Conservation (phyloP, 768 basidiomycete genomes). For the Tricholomella constricta region DNA sequence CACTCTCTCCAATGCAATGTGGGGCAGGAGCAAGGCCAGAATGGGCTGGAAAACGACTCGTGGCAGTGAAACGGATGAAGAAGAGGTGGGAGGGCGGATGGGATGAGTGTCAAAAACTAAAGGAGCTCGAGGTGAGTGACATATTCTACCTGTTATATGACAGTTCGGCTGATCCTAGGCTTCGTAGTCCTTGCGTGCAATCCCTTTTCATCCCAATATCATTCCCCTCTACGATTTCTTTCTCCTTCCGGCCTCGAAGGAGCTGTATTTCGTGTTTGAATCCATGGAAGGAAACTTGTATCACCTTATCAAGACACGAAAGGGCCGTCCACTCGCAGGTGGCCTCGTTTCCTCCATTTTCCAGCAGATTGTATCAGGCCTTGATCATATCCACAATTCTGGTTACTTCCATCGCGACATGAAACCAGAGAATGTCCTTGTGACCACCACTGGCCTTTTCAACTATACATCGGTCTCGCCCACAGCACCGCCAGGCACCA, state of each 20-base stretch:
- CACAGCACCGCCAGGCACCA: conserved; percentile 57
- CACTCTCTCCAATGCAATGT: conserved; percentile 93
- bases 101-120: conserved; percentile 94
- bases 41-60: conserved; percentile 92
- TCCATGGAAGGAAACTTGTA: conserved; percentile 99
- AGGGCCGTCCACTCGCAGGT: conserved; percentile 93
- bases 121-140: conserved; percentile 86
- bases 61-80: conserved; percentile 98
- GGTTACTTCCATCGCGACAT: conserved; percentile 99
- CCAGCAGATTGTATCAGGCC: conserved; percentile 85
- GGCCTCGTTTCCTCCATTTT: conserved; percentile 96
- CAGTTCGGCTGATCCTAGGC: conserved; percentile 15
- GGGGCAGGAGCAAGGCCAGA: conserved; percentile 90
- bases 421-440: conserved; percentile 99
- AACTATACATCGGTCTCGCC: conserved; percentile 88
- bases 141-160: conserved; percentile 11
- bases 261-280: conserved; percentile 99
- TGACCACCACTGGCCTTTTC: conserved; percentile 94
- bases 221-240: conserved; percentile 99
- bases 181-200: conserved; percentile 85
- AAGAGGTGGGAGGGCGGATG: conserved; percentile 97
- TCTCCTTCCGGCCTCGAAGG: conserved; percentile 91
- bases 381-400: conserved; percentile 87
- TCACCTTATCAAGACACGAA: conserved; percentile 96
- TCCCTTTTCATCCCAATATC: conserved; percentile 94